Conservation (phyloP, 2,329 filamentous ascomycete genomes). For the Ascochyta koolunga region DNA sequence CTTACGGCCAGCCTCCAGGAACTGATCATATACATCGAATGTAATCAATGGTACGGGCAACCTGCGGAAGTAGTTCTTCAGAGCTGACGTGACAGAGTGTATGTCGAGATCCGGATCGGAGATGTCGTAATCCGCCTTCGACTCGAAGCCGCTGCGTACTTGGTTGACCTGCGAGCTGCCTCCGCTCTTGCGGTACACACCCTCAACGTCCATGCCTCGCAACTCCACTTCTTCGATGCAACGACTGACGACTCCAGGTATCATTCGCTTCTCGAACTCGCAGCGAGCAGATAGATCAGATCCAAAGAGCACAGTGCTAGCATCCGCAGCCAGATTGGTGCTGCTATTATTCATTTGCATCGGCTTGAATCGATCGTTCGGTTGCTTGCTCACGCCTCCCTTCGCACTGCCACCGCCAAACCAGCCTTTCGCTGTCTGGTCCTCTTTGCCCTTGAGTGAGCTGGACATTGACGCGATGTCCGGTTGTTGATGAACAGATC, state of each 20-base stretch:
- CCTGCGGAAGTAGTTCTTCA: conserved; percentile 98
- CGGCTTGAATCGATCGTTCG: conserved; percentile 37
- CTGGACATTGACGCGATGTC: conserved; percentile 38
- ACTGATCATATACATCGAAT: conserved; percentile 86
- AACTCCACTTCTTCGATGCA: conserved; percentile 97
- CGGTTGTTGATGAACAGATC: conserved; percentile 43
- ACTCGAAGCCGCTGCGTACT: conserved; percentile 91
- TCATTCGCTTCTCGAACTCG: conserved; percentile 85
- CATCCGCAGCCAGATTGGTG: conserved; percentile 47
- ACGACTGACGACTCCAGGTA: conserved; percentile 87
- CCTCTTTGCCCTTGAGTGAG: conserved; percentile 38
- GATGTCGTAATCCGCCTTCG: conserved; percentile 84
- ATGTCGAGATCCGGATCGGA: conserved; percentile 94
- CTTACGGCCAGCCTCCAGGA: conserved; percentile 81
- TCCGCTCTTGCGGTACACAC: conserved; percentile 97
- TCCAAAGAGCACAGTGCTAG: conserved; percentile 72
- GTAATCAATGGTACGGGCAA: conserved; percentile 88
- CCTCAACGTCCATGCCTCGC: conserved; percentile 93
- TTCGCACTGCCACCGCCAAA: conserved; percentile 36
- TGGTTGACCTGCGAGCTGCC: conserved; percentile 88
- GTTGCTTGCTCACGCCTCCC: conserved; percentile 20
- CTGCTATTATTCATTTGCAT: conserved; percentile 52
- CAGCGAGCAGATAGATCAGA: conserved; percentile 85
- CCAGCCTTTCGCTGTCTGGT: conserved; percentile 39
- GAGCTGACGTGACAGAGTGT: conserved; percentile 89